A percentile compares a stretch with the other conserved stretches of the same genome.
These are phyloP conservation scores for Alternaria dauci DNA, from an alignment of 2,329 filamentous ascomycete species.

Conservation along the genomic window DNA sequence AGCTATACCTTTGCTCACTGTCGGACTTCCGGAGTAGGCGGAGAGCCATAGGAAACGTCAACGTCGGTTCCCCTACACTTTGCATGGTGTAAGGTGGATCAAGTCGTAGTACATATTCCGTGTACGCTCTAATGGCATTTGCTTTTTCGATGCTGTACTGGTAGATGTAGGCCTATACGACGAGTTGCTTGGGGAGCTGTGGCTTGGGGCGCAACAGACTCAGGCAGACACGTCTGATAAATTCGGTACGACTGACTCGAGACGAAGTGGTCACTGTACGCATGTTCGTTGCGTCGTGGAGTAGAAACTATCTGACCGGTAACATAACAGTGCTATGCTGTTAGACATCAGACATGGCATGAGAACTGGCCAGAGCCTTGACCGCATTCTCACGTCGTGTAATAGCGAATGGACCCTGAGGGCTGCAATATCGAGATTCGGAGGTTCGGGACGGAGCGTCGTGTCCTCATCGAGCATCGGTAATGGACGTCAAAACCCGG, in stretches of 20 bases:
- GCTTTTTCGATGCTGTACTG: not conserved
- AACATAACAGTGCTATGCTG: not conserved
- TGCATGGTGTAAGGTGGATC: slow-evolving; percentile 10
- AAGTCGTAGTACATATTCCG: not conserved
- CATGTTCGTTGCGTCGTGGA: no score
- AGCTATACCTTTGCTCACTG: not conserved
- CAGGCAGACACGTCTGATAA: no score
- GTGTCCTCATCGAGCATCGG: slow-evolving; percentile 9
- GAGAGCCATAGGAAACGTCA: slow-evolving; percentile 33
- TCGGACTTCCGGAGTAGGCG: slow-evolving; percentile 27
- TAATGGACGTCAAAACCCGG: slow-evolving; percentile 16
- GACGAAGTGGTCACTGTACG: no score
- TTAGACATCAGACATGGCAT: slow-evolving; percentile 10
- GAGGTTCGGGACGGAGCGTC: slow-evolving; percentile 14
- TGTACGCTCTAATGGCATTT: slow-evolving; percentile 1
- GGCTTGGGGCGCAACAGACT: not conserved
- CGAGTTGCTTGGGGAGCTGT: not conserved
- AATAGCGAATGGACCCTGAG: slow-evolving; percentile 11
- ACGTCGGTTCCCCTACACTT: slow-evolving; percentile 32
- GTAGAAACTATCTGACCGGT: no score
- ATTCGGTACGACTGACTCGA: no score
- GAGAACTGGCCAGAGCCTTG: not conserved
- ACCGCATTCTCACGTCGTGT: slow-evolving; percentile 4
- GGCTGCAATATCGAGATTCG: slow-evolving; percentile 14
- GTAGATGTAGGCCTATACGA: slow-evolving; percentile 6